Conservation (phyloP, 305 asterid genomes). For the Fraxinus greggii region DNA sequence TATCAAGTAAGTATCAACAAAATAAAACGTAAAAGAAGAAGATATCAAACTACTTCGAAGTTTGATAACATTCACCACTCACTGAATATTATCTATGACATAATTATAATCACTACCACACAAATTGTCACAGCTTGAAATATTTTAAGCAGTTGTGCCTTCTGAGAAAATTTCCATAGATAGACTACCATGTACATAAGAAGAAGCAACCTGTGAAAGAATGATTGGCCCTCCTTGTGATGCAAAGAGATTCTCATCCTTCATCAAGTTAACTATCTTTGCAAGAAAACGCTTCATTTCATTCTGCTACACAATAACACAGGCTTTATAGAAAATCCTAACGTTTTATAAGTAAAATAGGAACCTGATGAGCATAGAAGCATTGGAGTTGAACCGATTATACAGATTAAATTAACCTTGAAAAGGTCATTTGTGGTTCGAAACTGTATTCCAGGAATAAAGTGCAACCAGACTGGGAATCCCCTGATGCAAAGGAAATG, state of each 20-base stretch:
- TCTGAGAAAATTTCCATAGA: not conserved
- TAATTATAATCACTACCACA: constrained; percentile 3
- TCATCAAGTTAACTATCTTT: constrained; percentile 70
- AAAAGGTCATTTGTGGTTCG: constrained; percentile 59
- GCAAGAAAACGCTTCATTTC: constrained; percentile 74
- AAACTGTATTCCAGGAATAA: constrained; percentile 74
- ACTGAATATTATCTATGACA: not conserved
- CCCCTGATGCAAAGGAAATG: constrained; percentile 46
- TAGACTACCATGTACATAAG: not conserved
- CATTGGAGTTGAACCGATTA: not conserved
- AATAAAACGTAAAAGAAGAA: not conserved
- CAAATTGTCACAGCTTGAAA: not conserved
- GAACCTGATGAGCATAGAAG: not conserved
- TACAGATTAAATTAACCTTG: constrained; percentile 37
- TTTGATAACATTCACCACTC: not conserved
- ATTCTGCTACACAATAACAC: constrained; percentile 39
- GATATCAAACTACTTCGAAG: not conserved
- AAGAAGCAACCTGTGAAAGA: constrained; percentile 63
- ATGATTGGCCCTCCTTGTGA: constrained; percentile 88
- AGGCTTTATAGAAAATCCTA: constrained; percentile 17
- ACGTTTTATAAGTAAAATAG: not conserved
- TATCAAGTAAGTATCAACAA: not conserved
- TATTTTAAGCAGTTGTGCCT: not conserved
- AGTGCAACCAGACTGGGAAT: constrained; percentile 82
- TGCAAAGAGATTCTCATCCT: constrained; percentile 75